Evolutionary conservation across 83 land plant genomes (phyloP).

Genomic region (Thuja plicata): DNA sequence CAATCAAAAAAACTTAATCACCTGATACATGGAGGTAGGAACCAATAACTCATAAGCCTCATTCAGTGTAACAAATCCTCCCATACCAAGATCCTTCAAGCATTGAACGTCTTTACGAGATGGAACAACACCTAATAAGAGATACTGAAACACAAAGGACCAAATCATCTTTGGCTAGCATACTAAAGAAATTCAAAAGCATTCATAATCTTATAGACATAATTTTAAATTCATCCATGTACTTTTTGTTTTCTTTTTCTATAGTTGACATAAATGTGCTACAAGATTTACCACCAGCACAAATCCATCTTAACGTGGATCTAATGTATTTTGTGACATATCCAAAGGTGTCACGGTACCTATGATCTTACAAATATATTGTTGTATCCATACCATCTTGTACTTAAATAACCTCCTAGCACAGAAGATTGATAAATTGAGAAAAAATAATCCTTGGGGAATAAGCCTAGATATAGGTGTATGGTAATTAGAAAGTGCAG

Average conservation of each 20-base stretch:
- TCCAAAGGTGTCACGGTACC: not conserved
- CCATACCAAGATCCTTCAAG: conserved; percentile 75
- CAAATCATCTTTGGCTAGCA: not conserved
- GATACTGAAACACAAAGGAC: conserved; percentile 50
- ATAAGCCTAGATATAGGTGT: not conserved
- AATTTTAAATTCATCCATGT: not conserved
- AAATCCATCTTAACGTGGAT: not conserved
- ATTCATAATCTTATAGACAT: not conserved
- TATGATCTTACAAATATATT: too few species aligned
- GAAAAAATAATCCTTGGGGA: not conserved
- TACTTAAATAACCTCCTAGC: not conserved
- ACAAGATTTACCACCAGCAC: too few species aligned
- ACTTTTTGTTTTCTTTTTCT: not conserved
- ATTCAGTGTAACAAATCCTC: conserved; percentile 85
- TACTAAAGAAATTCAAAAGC: not conserved
- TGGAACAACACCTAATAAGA: conserved; percentile 94
- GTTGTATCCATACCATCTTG: not conserved
- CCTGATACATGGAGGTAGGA: conserved; percentile 75
- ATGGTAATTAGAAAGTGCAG: not conserved
- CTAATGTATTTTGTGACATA: not conserved
- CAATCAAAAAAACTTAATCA: conserved; percentile 21
- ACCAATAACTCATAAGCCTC: conserved; percentile 94
- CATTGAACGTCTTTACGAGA: conserved; percentile 81
- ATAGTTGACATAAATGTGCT: not conserved
- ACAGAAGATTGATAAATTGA: not conserved